phyloP scores from a whole-genome alignment of 108 stramenopile species.

The Cyclostephanos tholiformis region DNA sequence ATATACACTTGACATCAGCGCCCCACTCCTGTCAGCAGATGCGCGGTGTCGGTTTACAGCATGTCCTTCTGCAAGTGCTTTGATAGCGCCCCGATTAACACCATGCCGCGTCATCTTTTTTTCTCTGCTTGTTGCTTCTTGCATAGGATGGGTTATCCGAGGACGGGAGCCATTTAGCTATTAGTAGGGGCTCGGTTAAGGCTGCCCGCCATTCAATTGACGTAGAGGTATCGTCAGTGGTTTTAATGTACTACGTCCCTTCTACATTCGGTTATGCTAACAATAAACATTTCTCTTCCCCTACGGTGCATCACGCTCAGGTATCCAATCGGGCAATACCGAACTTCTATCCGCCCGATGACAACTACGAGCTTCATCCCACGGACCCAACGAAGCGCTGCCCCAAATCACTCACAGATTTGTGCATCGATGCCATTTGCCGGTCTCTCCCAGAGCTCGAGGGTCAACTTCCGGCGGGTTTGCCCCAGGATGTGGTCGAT shows the following conservation, averaged over 20 bases:
- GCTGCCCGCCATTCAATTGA: conserved; percentile 65
- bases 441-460: conserved; percentile 66
- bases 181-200: conserved; percentile 22
- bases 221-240: conserved; percentile 22
- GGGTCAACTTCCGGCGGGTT: conserved; percentile 69
- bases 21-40: too few relatives aligned
- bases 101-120: not conserved
- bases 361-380: conserved; percentile 62
- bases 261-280: conserved; percentile 2
- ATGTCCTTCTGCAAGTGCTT: not conserved
- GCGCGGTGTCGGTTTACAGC: not conserved
- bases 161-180: conserved; percentile 17
- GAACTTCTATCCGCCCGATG: conserved; percentile 62
- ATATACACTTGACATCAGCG: too few relatives aligned
- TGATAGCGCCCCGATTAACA: conserved; percentile 5
- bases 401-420: conserved; percentile 72
- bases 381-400: conserved; percentile 52
- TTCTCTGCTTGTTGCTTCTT: not conserved
- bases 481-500: conserved; percentile 84
- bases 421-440: conserved; percentile 73
- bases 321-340: conserved; percentile 69
- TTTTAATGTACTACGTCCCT: conserved; percentile 1
- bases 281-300: conserved; percentile 5
- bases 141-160: conserved; percentile 40
- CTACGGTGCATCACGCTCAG: conserved; percentile 12